These are phyloP conservation scores for Arxiozyma telluris DNA, from an alignment of 1,139 yeast genomes.

Conservation along the genomic window DNA sequence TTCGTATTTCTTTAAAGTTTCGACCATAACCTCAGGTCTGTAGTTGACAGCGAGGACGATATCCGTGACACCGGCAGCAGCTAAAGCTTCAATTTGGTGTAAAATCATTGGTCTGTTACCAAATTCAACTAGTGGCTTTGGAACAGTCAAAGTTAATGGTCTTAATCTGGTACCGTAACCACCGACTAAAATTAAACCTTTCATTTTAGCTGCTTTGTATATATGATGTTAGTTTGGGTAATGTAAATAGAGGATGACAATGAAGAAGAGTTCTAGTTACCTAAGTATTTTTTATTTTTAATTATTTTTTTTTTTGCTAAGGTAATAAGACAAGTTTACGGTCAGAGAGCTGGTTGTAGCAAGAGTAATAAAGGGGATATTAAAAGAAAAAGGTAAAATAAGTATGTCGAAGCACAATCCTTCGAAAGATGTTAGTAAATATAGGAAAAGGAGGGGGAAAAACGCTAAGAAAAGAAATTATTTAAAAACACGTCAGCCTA, in stretches of 20 bases:
- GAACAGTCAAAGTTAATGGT: slow-evolving; percentile 93
- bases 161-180: slow-evolving; percentile 99
- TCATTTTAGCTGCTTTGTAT: slow-evolving; percentile 44
- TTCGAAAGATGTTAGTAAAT: too few species aligned
- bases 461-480: too few species aligned
- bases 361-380: neutral
- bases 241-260: neutral
- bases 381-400: neutral
- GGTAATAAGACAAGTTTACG: neutral
- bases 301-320: neutral
- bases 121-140: slow-evolving; percentile 97
- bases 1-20: slow-evolving; percentile 89
- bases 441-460: too few species aligned
- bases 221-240: neutral
- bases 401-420: too few species aligned
- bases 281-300: too few species aligned
- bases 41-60: slow-evolving; percentile 97
- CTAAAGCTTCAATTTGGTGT: slow-evolving; percentile 97
- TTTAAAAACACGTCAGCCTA: neutral
- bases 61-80: slow-evolving; percentile 98
- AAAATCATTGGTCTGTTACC: slow-evolving; percentile 96
- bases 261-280: neutral
- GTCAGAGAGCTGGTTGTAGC: slow-evolving; percentile 1
- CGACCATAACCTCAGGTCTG: slow-evolving; percentile 99
- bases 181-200: slow-evolving; percentile 97